A percentile compares a stretch with the other conserved stretches of the same genome.
phyloP scores from a whole-genome alignment of 2,329 filamentous ascomycete species.

The Penicillium sp. region DNA sequence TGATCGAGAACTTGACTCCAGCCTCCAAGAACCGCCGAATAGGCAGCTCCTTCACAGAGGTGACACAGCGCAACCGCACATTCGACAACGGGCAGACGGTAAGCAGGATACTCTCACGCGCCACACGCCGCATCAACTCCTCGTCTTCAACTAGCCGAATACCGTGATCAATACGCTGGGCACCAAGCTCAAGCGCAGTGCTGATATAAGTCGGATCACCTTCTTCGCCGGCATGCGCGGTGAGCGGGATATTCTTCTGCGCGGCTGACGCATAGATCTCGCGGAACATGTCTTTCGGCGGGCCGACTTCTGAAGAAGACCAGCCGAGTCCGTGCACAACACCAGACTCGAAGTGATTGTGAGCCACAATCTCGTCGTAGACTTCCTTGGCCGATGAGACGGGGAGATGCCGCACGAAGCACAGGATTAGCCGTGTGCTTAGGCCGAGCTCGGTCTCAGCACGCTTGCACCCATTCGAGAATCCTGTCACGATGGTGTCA shows the following conservation, averaged over 20 bases:
- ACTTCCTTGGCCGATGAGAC: slow-evolving; percentile 52
- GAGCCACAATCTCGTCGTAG: slow-evolving; percentile 39
- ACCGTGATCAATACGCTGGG: slow-evolving; percentile 71
- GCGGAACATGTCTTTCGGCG: slow-evolving; percentile 58
- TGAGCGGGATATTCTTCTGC: slow-evolving; percentile 56
- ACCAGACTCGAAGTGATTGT: slow-evolving; percentile 45
- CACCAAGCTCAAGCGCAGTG: slow-evolving; percentile 61
- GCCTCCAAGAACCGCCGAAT: slow-evolving; percentile 61
- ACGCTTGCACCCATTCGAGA: slow-evolving; percentile 57
- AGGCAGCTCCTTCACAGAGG: slow-evolving; percentile 55
- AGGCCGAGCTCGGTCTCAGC: slow-evolving; percentile 63
- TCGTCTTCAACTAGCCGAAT: slow-evolving; percentile 62
- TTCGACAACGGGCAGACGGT: slow-evolving; percentile 74
- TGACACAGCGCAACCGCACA: slow-evolving; percentile 59
- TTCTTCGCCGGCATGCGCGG: slow-evolving; percentile 74
- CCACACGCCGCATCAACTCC: slow-evolving; percentile 58
- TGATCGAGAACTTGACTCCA: slow-evolving; percentile 67
- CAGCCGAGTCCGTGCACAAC: slow-evolving; percentile 63
- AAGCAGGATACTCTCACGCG: slow-evolving; percentile 56
- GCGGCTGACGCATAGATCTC: slow-evolving; percentile 58
- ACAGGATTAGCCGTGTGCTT: slow-evolving; percentile 65
- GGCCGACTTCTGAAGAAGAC: slow-evolving; percentile 60
- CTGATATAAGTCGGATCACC: slow-evolving; percentile 65
- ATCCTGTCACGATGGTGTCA: slow-evolving; percentile 61
- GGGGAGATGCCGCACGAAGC: slow-evolving; percentile 69